Conservation (phyloP, 257 asterid species). For the Solanum etuberosum region DNA sequence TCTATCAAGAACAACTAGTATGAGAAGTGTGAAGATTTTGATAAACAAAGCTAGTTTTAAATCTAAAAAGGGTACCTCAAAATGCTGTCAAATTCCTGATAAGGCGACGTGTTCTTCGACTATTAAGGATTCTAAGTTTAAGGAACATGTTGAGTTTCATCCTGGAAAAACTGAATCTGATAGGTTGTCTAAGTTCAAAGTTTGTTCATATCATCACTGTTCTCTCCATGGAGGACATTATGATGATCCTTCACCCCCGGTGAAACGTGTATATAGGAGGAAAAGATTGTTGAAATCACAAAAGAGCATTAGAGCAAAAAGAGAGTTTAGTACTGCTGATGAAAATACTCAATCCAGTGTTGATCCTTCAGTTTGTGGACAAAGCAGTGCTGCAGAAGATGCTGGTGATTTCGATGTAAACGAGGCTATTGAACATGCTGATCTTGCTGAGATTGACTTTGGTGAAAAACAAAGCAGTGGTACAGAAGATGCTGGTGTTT, state of each 20-base stretch:
- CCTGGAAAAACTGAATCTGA: conserved; percentile 23
- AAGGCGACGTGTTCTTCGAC: conserved; percentile 76
- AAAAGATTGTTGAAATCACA: conserved; percentile 34
- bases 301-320: conserved; percentile 16
- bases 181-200: conserved; percentile 26
- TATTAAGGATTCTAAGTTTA: conserved; percentile 52
- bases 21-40: conserved; percentile 1
- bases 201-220: conserved; percentile 86
- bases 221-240: conserved; percentile 75
- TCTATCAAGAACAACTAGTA: conserved; percentile 23
- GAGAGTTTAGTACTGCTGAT: conserved; percentile 2
- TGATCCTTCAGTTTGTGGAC: conserved; percentile 20
- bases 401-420: conserved; percentile 4
- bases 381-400: conserved; percentile 1
- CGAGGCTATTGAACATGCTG: conserved; percentile 2
- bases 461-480: conserved; percentile 20
- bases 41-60: conserved; percentile 36
- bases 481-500: neutral
- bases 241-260: conserved; percentile 22
- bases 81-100: conserved; percentile 18
- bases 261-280: conserved; percentile 30
- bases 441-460: conserved; percentile 27
- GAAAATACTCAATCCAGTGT: conserved; percentile 5
- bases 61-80: conserved; percentile 26
- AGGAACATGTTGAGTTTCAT: conserved; percentile 26